These are phyloP conservation scores for Epichloe scottii DNA, from an alignment of 2,329 filamentous ascomycete genomes.

Conservation along the genomic window DNA sequence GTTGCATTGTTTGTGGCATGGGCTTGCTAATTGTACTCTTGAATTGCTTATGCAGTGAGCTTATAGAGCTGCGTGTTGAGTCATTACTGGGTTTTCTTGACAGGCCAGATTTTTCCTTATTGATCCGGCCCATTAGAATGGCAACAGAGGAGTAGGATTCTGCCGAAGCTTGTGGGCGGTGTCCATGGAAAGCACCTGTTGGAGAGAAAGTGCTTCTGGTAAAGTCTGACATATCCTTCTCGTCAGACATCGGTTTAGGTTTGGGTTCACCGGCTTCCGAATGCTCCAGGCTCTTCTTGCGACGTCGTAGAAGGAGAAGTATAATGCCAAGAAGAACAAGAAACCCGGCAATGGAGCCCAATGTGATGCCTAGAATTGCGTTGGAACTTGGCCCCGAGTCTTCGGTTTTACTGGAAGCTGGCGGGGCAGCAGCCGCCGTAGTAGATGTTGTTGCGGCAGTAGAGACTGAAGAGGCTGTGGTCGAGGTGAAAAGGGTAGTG, in stretches of 20 bases:
- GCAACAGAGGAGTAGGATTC: conserved; percentile 52
- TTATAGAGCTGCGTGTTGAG: conserved; percentile 33
- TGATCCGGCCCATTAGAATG: conserved; percentile 52
- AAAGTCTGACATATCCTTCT: conserved; percentile 43
- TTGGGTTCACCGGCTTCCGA: conserved; percentile 30
- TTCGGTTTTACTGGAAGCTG: not conserved
- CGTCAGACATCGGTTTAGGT: conserved; percentile 34
- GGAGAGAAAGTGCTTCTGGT: conserved; percentile 28
- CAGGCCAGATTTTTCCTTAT: conserved; percentile 31
- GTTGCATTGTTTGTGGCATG: conserved; percentile 32
- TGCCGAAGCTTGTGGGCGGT: conserved; percentile 39
- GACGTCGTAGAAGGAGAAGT: conserved; percentile 43
- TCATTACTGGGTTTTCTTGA: conserved; percentile 45
- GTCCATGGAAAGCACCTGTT: conserved; percentile 32
- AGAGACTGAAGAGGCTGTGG: conserved; percentile 10
- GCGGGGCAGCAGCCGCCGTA: conserved; percentile 9
- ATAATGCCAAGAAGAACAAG: conserved; percentile 57
- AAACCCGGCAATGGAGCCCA: conserved; percentile 70
- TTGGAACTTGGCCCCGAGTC: conserved; percentile 26
- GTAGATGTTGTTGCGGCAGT: conserved; percentile 11
- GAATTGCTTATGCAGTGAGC: conserved; percentile 48
- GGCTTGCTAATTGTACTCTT: conserved; percentile 52
- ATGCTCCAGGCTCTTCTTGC: conserved; percentile 42
- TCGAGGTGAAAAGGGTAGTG: conserved; percentile 9
- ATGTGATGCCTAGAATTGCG: conserved; percentile 64